Base-by-base conservation (phyloP, 2,329 filamentous ascomycete genomes). In the Harringtonia lauricola region DNA sequence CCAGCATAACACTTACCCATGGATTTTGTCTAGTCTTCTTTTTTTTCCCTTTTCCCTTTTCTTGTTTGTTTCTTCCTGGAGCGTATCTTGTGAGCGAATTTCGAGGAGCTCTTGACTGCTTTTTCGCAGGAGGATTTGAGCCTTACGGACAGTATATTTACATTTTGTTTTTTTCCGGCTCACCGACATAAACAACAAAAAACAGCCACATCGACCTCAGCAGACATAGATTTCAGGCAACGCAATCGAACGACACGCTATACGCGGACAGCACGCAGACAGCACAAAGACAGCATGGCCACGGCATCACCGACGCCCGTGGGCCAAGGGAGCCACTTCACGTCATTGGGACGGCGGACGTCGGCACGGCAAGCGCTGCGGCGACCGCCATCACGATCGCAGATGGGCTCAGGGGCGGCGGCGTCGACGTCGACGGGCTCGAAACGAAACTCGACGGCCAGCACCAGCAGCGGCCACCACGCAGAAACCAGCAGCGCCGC, bases 321-420 rank as follows among this genome's bases (percentile, higher is more conserved):
- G 55, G 69, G 65, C 51, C 64, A 66, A 18, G 57, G 58, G 19
- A 65, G 61, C 51, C 64, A 68, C 54, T 67, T 65, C 54, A 65
- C 62, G 42, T 64, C 59, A 46, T 55, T 71, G 14, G 63, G 65
- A 28, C 60, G 76, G 55, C 70, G 74, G 53, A 70, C 71, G 9
- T 78, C 76, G 5, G 64, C 75, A 47, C 64, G 76, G 50, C 76
- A 78, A 50, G 68, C 70, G 33, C 58, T 75, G 39, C 67, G 71
- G 52, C 70, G 72, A 36, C 64, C 67, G 6, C 59, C 66, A 1
- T 70, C 72, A 19, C 64, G 74, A 48, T 59, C 67, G 8, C 60
- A 63, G 22, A 51, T 71, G 39, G 61, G 31, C 54, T 59, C 45
- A 51, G 44, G 50, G 2, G 33, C 50, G 42, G 53, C 49, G 40